Conservation (phyloP, 2,329 filamentous ascomycete genomes). For the Magnaporthiopsis rhizophila region DNA sequence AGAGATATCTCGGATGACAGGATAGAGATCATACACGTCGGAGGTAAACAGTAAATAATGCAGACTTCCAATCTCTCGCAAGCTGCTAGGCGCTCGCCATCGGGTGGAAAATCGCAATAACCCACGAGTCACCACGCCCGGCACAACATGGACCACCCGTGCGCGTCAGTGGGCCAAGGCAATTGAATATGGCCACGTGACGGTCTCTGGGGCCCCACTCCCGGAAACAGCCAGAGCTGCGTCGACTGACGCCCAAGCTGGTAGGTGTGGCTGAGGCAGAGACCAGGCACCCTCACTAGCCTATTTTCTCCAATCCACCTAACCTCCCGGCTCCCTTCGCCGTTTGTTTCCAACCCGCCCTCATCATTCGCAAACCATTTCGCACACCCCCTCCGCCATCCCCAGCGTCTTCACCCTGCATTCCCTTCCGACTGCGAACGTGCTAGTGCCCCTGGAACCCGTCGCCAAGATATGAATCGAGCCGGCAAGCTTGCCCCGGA, state of each 20-base stretch:
- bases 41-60: not conserved
- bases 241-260: not conserved
- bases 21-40: not conserved
- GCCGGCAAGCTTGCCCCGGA: slow-evolving; percentile 96
- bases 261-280: not conserved
- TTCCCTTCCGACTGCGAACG: slow-evolving; percentile 5
- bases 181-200: not conserved
- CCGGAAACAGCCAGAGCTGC: not conserved
- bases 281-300: not conserved
- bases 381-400: slow-evolving; percentile 3
- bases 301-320: slow-evolving; percentile 1
- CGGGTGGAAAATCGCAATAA: not conserved
- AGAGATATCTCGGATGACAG: not conserved
- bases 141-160: not conserved
- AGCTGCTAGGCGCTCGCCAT: not conserved
- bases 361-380: not conserved
- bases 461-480: slow-evolving; percentile 79
- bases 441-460: slow-evolving; percentile 1
- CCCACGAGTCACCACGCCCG: not conserved
- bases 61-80: not conserved
- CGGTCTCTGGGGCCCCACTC: not conserved
- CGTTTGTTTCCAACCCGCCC: not conserved
- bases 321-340: not conserved
- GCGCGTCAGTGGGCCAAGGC: not conserved
- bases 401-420: slow-evolving; percentile 3